Evolutionary conservation across 108 stramenopile species (phyloP), one percentile per base, ranked within the genome.

Genomic region (Conticribra weissflogii): DNA sequence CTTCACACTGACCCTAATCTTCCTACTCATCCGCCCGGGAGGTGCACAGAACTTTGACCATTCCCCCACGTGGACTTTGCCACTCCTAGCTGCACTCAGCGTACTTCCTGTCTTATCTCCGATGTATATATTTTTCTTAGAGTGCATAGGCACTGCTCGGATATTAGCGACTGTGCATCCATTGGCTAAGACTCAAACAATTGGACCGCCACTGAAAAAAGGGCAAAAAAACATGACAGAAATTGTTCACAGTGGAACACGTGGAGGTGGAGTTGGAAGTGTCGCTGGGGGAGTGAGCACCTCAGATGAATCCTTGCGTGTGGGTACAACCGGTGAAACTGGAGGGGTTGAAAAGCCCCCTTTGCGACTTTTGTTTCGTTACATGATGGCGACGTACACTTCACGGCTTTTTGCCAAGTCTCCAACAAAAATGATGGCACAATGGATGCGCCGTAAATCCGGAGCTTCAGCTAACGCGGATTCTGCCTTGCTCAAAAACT

Each of bases 161-260:
- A 90, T 94, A 59, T 62, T 94, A 49, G 80, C 73, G 17, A 75
- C 83, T 0, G 87, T 87, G 25, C 90, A 94, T 72, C 89, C 88
- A 2, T 77, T 79, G 52, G 83, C 88, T 8, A 66, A 58, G 36
- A 65, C 56, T 51, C 63, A 66, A 45, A 60, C 36, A 32, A 51
- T 52, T 31, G 27, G 27, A 14, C 29, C 48, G 16, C 49, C 41
- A 61, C 46, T n/a, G n/a, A n/a, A n/a, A n/a, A n/a, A n/a, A n/a
- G n/a, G n/a, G n/a, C n/a, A 48, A 41, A 58, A 19, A 17, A 5
- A 5, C 19, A 12, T 31, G 27, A 21, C 46, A 34, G 23, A 54
- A 1, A 52, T 7, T 60, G 41, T 25, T 18, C 23, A 34, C 27
- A 15, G 16, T 59, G 58, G 50, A n/a, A 12, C 50, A 21, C 36